These are phyloP conservation scores for Cutaneotrichosporon dermatis DNA, from an alignment of 1,284 basidiomycete genomes.

Conservation along the genomic window DNA sequence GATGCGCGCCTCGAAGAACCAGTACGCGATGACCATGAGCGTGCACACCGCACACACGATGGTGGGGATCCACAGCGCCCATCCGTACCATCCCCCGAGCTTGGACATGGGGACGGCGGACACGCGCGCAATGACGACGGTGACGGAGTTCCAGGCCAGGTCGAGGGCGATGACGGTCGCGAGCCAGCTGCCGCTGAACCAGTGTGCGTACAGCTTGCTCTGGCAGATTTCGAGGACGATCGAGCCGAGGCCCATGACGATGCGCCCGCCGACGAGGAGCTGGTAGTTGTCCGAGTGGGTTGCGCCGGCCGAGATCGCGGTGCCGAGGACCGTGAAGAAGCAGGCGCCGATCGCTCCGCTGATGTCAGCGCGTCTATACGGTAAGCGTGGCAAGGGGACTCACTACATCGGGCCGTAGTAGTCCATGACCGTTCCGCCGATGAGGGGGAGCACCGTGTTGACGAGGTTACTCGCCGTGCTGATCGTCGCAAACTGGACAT, in stretches of 20 bases:
- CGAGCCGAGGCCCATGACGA: slow-evolving; percentile 38
- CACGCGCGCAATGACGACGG: slow-evolving; percentile 31
- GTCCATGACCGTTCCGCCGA: slow-evolving; percentile 51
- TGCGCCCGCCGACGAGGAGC: slow-evolving; percentile 28
- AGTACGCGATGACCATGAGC: slow-evolving; percentile 19
- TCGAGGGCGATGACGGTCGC: slow-evolving; percentile 35
- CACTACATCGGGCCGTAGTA: slow-evolving; percentile 42
- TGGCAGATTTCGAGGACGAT: slow-evolving; percentile 29
- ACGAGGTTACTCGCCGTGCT: slow-evolving; percentile 45
- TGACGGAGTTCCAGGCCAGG: slow-evolving; percentile 36
- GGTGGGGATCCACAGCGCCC: slow-evolving; percentile 36
- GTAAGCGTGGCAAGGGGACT: not conserved
- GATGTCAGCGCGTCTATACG: slow-evolving; percentile 10
- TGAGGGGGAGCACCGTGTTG: slow-evolving; percentile 50
- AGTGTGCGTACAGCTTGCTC: slow-evolving; percentile 42
- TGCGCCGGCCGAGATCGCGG: slow-evolving; percentile 24
- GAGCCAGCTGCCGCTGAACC: slow-evolving; percentile 35
- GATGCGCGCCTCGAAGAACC: slow-evolving; percentile 28
- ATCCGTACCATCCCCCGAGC: slow-evolving; percentile 35
- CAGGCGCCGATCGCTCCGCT: slow-evolving; percentile 9
- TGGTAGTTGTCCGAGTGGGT: slow-evolving; percentile 29
- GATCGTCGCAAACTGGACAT: slow-evolving; percentile 48
- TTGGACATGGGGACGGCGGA: slow-evolving; percentile 39
- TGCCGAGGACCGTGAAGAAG: slow-evolving; percentile 31
- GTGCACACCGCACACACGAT: not conserved